These are phyloP conservation scores for Cordyceps pruinosa DNA, from an alignment of 2,329 filamentous ascomycete species.

Conservation along the genomic window DNA sequence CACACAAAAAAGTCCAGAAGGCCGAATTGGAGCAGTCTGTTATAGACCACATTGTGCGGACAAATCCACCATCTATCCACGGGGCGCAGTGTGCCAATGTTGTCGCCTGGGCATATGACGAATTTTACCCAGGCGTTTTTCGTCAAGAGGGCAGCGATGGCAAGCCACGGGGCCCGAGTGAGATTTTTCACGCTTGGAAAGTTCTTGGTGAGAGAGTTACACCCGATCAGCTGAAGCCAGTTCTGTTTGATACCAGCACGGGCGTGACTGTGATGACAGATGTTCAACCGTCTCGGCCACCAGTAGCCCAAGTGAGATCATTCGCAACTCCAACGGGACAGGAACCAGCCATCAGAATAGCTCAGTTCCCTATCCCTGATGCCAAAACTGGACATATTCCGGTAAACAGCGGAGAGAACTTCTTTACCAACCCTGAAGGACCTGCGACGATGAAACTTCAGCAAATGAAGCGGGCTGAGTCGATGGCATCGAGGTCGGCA, in stretches of 20 bases:
- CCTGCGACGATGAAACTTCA: neutral
- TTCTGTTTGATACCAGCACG: slow-evolving; percentile 1
- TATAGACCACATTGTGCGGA: slow-evolving; percentile 5
- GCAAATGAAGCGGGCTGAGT: neutral
- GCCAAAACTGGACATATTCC: neutral
- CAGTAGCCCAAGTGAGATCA: neutral
- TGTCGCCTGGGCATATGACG: slow-evolving; percentile 5
- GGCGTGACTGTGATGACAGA: slow-evolving; percentile 5
- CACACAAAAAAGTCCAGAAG: slow-evolving; percentile 3
- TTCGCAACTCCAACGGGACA: neutral
- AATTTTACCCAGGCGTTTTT: slow-evolving; percentile 11
- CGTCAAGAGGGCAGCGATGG: neutral
- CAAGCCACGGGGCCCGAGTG: neutral
- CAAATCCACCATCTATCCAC: slow-evolving; percentile 4
- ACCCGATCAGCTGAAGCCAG: neutral
- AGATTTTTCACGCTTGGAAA: neutral
- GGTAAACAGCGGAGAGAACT: neutral
- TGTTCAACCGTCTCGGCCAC: neutral
- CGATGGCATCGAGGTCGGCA: neutral
- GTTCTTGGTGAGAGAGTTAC: neutral
- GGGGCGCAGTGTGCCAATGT: neutral
- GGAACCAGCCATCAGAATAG: neutral
- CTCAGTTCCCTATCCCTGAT: neutral
- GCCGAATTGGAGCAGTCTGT: neutral
- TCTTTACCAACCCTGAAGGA: neutral